Evolutionary conservation across 139 green algal genomes (phyloP), one percentile per base, ranked within the genome.

Genomic region (Picochlorum sp.): DNA sequence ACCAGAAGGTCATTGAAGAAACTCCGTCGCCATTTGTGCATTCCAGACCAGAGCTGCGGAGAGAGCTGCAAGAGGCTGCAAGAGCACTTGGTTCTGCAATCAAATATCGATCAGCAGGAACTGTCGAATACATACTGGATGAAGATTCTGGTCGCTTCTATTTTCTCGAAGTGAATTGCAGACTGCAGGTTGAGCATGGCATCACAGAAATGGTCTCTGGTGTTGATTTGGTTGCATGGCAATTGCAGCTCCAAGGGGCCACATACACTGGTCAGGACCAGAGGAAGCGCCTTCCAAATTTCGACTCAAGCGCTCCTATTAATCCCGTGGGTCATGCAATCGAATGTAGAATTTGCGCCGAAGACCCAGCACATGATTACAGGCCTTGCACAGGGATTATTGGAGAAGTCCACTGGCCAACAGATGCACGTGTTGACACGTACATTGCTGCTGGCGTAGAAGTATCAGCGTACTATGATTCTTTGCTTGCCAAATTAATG

Each of bases 121-220:
- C 81, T 6, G 84, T 94, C 18, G 87, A 94, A 75, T 94, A 90
- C 59, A 79, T 94, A 44, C 72, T 94, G 58, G 87, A 94, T 55
- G 77, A 84, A 18, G 75, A 82, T 34, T 85, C 76, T 13, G 61
- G 71, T 30, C 56, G 83, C 37, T 92, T 92, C 66, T 94, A 86
- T 74, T 94, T 94, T 73, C 77, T 94, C 68, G 86, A 94, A 73
- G 85, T 94, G 69, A 94, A 94, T 76, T 87, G 80, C 0, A 72
- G 86, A n/a, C 75, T 94, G 71, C 86, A 94, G 83, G 86, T 94
- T 57, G 86, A 94, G 77, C 86, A 94, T 55, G 86, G 86, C 67
- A 93, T 94, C 66, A 94, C 86, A 23, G 86, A 94, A 76, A 80
- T 91, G 82, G 76, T 88, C 4, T 76, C 80, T 34, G 73, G 86